These are phyloP conservation scores for Colletotrichum spaethianum DNA, from an alignment of 2,329 filamentous ascomycete genomes.

Conservation along the genomic window DNA sequence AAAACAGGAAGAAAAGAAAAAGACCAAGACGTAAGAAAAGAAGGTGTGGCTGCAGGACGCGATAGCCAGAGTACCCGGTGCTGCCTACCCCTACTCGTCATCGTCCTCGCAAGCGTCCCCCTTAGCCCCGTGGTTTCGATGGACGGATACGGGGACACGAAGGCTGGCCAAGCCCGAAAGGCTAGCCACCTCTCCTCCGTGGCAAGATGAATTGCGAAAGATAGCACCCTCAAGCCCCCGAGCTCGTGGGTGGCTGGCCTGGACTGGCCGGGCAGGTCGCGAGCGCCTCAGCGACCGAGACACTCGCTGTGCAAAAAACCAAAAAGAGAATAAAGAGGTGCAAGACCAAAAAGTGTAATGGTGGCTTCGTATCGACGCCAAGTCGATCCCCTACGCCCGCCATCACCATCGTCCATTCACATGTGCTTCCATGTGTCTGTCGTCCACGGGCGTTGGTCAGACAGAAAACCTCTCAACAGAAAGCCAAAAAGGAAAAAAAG, in stretches of 20 bases:
- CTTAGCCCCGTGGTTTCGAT: not conserved
- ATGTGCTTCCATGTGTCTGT: not conserved
- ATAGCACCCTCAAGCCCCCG: not conserved
- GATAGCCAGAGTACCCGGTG: not conserved
- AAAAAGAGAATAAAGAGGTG: no score
- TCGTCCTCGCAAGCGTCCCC: not conserved
- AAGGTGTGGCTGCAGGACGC: slow-evolving; percentile 37
- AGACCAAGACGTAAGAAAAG: not conserved
- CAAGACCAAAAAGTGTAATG: not conserved
- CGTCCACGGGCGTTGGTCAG: not conserved
- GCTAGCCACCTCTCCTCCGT: not conserved
- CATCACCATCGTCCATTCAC: not conserved
- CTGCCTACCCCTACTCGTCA: not conserved
- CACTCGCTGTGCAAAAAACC: not conserved
- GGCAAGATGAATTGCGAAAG: not conserved
- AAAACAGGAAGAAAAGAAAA: not conserved
- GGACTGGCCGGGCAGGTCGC: not conserved
- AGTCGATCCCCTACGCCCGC: not conserved
- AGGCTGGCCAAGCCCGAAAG: not conserved
- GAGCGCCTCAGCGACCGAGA: not conserved
- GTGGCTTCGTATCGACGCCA: not conserved
- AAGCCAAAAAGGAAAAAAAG: no score
- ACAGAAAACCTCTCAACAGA: not conserved
- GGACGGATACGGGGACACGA: not conserved
- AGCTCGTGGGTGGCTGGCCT: not conserved